phyloP scores from a whole-genome alignment of 768 basidiomycete genomes.

The Aureoboletus auriporus region DNA sequence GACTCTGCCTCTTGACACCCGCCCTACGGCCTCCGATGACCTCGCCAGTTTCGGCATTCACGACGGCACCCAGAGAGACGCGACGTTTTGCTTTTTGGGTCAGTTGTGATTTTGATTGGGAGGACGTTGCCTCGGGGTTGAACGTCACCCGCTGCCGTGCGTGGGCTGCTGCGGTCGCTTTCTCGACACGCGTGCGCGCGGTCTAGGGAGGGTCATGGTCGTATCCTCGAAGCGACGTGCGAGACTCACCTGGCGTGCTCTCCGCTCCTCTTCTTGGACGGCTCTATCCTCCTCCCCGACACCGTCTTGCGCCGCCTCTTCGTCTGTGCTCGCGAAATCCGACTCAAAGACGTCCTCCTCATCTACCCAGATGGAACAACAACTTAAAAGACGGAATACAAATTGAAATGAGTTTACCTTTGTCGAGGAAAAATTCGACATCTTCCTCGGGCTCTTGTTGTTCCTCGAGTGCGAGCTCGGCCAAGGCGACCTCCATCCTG shows the following conservation, averaged over 20 bases:
- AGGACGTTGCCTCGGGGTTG: constrained; percentile 45
- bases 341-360: constrained; percentile 81
- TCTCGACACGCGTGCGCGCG: constrained; percentile 54
- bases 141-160: constrained; percentile 65
- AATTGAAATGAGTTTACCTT: constrained; percentile 38
- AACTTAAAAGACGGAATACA: neutral
- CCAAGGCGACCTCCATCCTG: constrained; percentile 77
- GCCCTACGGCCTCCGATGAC: constrained; percentile 35
- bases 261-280: constrained; percentile 59
- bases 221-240: neutral
- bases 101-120: constrained; percentile 25
- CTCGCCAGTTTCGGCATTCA: constrained; percentile 62
- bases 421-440: constrained; percentile 61
- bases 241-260: constrained; percentile 25
- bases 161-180: constrained; percentile 62
- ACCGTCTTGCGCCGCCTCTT: constrained; percentile 51
- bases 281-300: constrained; percentile 53
- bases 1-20: constrained; percentile 48
- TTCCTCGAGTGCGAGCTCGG: constrained; percentile 45
- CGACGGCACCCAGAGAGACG: constrained; percentile 50
- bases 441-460: constrained; percentile 68
- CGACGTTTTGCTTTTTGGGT: constrained; percentile 37
- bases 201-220: constrained; percentile 34
- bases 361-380: constrained; percentile 45
- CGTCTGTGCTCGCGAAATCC: constrained; percentile 85